phyloP scores from a whole-genome alignment of 176 grass and related monocot genomes.

The Typha latifolia region DNA sequence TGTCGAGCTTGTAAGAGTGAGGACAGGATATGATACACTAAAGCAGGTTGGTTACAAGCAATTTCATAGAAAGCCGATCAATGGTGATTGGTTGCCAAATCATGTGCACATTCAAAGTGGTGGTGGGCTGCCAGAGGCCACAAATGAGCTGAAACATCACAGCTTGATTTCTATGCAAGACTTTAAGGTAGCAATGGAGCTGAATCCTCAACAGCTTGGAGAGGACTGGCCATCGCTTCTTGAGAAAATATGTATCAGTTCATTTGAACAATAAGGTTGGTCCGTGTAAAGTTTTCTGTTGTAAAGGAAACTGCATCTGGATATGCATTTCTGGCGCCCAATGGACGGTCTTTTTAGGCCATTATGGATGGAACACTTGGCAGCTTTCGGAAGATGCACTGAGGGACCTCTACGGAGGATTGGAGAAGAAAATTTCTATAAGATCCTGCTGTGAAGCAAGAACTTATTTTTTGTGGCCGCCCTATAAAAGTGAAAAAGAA shows the following conservation, averaged over 20 bases:
- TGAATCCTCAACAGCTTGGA: slow-evolving; percentile 79
- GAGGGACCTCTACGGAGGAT: background rate
- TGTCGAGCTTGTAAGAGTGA: background rate
- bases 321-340: background rate
- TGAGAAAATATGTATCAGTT: slow-evolving; percentile 69
- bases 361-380: background rate
- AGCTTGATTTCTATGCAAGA: slow-evolving; percentile 47
- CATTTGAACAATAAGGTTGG: slow-evolving; percentile 64
- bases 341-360: slow-evolving; percentile 2
- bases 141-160: slow-evolving; percentile 27
- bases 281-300: slow-evolving; percentile 12
- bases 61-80: slow-evolving; percentile 35
- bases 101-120: slow-evolving; percentile 36
- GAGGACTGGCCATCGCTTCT: slow-evolving; percentile 75
- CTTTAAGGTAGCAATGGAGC: slow-evolving; percentile 89
- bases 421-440: slow-evolving; percentile 2
- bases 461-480: slow-evolving; percentile 27
- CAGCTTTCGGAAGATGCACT: background rate
- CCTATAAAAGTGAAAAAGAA: slow-evolving; percentile 37
- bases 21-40: background rate
- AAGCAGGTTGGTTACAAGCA: background rate
- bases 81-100: slow-evolving; percentile 51
- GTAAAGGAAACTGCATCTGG: slow-evolving; percentile 2
- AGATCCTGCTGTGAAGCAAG: slow-evolving; percentile 23
- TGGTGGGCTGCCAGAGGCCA: slow-evolving; percentile 26